These are phyloP conservation scores for Lolium multiflorum DNA, from an alignment of 176 grass and related monocot species.

Conservation along the genomic window DNA sequence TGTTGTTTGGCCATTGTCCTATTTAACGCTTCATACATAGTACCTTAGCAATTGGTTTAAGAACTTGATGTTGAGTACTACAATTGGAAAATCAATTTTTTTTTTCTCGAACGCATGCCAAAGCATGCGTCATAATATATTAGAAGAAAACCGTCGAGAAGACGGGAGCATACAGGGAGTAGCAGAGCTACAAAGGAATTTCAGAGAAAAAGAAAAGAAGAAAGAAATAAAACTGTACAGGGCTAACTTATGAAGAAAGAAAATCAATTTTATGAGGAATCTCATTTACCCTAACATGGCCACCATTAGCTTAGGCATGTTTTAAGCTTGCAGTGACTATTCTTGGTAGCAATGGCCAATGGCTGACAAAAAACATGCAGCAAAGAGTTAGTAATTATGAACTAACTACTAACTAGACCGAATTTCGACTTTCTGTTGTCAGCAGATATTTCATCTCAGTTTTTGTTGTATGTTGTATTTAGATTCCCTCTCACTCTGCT, in stretches of 20 bases:
- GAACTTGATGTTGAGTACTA: constrained; percentile 8
- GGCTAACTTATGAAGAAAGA: too few species aligned
- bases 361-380: not conserved
- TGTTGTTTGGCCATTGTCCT: not conserved
- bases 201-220: too few species aligned
- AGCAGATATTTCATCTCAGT: not conserved
- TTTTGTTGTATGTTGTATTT: not conserved
- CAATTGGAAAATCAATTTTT: not conserved
- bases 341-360: not conserved
- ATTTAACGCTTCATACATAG: not conserved
- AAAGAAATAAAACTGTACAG: too few species aligned
- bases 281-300: not conserved
- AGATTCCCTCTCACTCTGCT: not conserved
- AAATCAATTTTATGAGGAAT: not conserved
- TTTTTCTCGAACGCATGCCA: too few species aligned
- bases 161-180: too few species aligned
- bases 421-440: not conserved
- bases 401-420: not conserved
- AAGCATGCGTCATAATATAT: too few species aligned
- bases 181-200: too few species aligned
- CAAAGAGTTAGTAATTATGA: not conserved
- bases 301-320: not conserved
- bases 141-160: too few species aligned
- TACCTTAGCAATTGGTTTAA: not conserved
- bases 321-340: not conserved